Percentiles rank a stretch among this genome's conserved stretches.
phyloP scores from a whole-genome alignment of 345 rosid genomes.

The Psidium friedrichsthalianum region DNA sequence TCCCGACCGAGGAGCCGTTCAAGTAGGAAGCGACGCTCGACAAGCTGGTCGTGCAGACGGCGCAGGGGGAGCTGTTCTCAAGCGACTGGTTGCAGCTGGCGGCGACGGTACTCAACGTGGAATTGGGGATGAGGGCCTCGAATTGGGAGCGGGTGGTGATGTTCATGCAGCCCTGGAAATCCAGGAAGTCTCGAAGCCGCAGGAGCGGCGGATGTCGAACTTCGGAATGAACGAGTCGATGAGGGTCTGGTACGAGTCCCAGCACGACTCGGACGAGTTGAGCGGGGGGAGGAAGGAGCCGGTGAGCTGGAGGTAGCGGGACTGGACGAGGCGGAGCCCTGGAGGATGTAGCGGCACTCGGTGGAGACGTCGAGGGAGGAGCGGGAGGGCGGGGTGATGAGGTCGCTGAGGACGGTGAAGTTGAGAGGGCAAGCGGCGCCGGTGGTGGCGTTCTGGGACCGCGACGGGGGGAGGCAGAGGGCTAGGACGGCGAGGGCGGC shows the following conservation, averaged over 20 bases:
- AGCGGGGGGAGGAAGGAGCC: constrained; percentile 50
- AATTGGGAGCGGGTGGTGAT: constrained; percentile 50
- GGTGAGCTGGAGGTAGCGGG: constrained; percentile 46
- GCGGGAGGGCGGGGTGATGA: constrained; percentile 1
- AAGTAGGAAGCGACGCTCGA: constrained; percentile 36
- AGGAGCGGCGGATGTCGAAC: constrained; percentile 42
- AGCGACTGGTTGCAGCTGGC: constrained; percentile 57
- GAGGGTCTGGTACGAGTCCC: constrained; percentile 39
- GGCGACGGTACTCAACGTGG: constrained; percentile 14
- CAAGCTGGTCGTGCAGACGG: constrained; percentile 46
- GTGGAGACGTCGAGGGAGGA: constrained; percentile 2
- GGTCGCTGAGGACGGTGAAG: constrained; percentile 35
- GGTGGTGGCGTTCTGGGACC: constrained; percentile 4
- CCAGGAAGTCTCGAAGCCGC: constrained; percentile 72
- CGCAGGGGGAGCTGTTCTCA: constrained; percentile 62
- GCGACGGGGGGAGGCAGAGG: constrained; percentile 6
- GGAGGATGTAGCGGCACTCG: constrained; percentile 47
- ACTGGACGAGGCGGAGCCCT: constrained; percentile 64
- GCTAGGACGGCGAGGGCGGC: constrained; percentile 1
- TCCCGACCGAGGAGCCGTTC: constrained; percentile 37
- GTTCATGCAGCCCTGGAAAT: constrained; percentile 74
- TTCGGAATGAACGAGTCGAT: constrained; percentile 17
- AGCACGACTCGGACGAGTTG: constrained; percentile 54
- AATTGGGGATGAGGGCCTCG: constrained; percentile 26
- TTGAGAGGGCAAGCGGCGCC: constrained; percentile 57